Base-by-base conservation (phyloP, 441 rosid genomes). In the Populus hybrid region DNA sequence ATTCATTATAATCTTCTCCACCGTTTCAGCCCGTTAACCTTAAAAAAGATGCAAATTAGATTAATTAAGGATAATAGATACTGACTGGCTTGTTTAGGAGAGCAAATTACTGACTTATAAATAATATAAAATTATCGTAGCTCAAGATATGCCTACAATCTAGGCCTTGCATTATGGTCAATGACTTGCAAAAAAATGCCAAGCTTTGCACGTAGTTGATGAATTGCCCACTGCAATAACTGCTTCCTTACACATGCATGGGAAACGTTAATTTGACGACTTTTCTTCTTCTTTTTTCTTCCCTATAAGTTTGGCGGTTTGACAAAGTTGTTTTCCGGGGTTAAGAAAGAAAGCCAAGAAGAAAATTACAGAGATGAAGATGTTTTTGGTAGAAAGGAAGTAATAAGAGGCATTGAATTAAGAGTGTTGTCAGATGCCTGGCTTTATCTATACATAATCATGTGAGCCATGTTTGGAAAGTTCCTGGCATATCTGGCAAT, bases 381-480 rank as follows among this genome's bases (percentile, higher is more conserved):
- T 80, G 69, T 65, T 24, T 14, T 11, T 34, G 36, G 30, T 6
- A 3, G 10, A 30, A 20, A 20, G 63, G 63, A 6, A 1, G 63
- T 2, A 2, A 20, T 57, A 20, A 57, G n/a, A 64, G 77, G 70
- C 64, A 65, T 77, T 72, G 73, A 83, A 18, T 78, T 64, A 69
- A 67, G 73, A 79, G 79, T 73, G 79, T 12, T 83, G 87, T 83
- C 81, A 74, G 86, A 80, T 88, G 84, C 84, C 64, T 82, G 80
- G 79, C 86, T 86, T 84, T 86, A 70, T 35, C 80, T 83, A 63
- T 81, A 79, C 88, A 86, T 20, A 36, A 72, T 72, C 90, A 88
- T 81, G 84, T 83, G 86, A 79, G 78, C 75, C 23, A 21, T 80
- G 86, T 83, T 75, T 24, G 38, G 28, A 81, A 69, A 78, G 63